Conservation (phyloP, 1,284 basidiomycete species). For the Puccinia novopanici region DNA sequence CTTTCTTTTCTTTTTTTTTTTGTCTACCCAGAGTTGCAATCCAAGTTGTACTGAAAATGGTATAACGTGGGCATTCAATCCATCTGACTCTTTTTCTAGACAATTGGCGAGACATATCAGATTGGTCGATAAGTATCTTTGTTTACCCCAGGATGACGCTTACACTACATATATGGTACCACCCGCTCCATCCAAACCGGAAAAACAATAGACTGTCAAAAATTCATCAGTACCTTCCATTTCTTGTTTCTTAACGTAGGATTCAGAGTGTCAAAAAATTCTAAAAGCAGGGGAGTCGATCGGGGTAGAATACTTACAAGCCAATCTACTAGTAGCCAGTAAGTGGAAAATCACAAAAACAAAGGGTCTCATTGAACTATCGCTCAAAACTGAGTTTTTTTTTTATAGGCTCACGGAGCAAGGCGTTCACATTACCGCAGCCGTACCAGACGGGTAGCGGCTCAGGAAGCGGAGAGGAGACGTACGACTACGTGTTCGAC, state of each 20-base stretch:
- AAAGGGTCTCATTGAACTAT: not conserved
- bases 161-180: constrained; percentile 51
- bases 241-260: constrained; percentile 17
- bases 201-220: not conserved
- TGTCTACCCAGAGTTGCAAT: not conserved
- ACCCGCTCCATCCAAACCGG: not conserved
- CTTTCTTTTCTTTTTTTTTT: too few species aligned
- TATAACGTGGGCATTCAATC: not conserved
- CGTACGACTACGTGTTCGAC: constrained; percentile 51
- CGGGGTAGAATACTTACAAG: constrained; percentile 54
- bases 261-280: constrained; percentile 51
- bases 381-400: not conserved
- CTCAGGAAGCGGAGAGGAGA: not conserved
- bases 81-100: not conserved
- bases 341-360: not conserved
- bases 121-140: constrained; percentile 51
- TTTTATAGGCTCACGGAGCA: constrained; percentile 34
- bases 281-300: constrained; percentile 50
- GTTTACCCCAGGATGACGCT: constrained; percentile 51
- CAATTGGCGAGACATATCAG: constrained; percentile 49
- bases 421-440: constrained; percentile 46
- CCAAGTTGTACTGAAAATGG: not conserved
- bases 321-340: constrained; percentile 51
- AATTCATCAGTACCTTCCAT: not conserved
- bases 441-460: constrained; percentile 2